Conservation (phyloP, 805 yeast species). For the Zygoascus bituminiphila region DNA sequence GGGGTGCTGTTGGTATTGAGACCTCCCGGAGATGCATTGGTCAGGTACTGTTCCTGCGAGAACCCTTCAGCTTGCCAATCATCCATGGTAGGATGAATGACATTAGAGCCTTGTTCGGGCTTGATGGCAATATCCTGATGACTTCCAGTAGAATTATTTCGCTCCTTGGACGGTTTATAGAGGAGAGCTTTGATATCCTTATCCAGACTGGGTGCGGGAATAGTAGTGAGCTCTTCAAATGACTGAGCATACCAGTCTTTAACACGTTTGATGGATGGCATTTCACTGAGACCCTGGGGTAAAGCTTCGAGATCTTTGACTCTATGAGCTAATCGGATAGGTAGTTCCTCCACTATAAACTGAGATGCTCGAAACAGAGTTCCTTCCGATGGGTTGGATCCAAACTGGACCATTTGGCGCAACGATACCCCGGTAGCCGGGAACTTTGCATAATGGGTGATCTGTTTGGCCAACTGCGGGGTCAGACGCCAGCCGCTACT, state of each 20-base stretch:
- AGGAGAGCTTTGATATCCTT: constrained; percentile 29
- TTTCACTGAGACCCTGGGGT: constrained; percentile 63
- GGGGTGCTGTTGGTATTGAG: not conserved
- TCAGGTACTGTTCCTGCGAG: not conserved
- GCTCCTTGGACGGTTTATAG: constrained; percentile 19
- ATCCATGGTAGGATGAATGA: constrained; percentile 16
- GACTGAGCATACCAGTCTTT: constrained; percentile 88
- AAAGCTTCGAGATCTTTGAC: constrained; percentile 76
- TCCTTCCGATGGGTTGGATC: constrained; percentile 70
- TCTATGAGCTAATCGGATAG: constrained; percentile 76
- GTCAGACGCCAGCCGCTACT: constrained; percentile 26
- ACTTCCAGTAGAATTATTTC: constrained; percentile 2
- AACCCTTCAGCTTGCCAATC: constrained; percentile 21
- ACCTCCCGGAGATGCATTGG: constrained; percentile 2
- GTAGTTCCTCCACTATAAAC: constrained; percentile 78
- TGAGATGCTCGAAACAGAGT: constrained; percentile 74
- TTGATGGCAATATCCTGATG: constrained; percentile 24
- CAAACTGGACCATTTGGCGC: constrained; percentile 88
- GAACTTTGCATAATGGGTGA: constrained; percentile 56
- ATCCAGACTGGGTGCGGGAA: constrained; percentile 50
- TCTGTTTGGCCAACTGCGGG: constrained; percentile 42
- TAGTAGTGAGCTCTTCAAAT: constrained; percentile 63
- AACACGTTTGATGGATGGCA: constrained; percentile 70
- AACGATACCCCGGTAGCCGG: constrained; percentile 80
- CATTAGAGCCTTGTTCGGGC: constrained; percentile 22